Evolutionary conservation across 2,329 filamentous ascomycete genomes (phyloP), one percentile per base, ranked within the genome.

Genomic region (Alternaria consortialis): DNA sequence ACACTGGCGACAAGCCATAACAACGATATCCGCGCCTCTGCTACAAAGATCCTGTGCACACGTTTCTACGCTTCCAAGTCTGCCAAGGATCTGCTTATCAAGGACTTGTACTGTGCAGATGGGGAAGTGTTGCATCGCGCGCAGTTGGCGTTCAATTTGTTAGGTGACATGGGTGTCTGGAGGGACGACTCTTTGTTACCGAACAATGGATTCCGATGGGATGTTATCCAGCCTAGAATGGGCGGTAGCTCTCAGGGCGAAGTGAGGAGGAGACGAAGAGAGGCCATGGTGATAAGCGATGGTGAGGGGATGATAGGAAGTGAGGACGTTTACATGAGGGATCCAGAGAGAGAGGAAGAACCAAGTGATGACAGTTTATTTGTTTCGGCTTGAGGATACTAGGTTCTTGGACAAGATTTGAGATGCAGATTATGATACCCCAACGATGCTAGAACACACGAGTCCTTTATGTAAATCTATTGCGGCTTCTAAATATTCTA

Each of bases 251-350:
- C 54, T 73, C 91, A 94, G 76, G 89, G 91, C 71, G 86, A 90
- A 54, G 83, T 94, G 62, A 84, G 93, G 61, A 86, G 93, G 66
- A 86, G 92, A 51, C 86, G 94, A 73, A 86, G 93, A 67, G 93
- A 97, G 80, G 93, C 93, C 5, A 94, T 97, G 87, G 93, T 97
- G 20, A 82, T 97, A 58, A 94, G 93, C 71, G 93, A 97, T 72
- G 91, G 92, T n/a, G 92, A 87, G 23, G 85, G 90, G 32, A 90
- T 91, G 1, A 77, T 97, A 44, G 88, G 86, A 4, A 86, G 88
- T 64, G 87, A 88, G 44, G 91, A 97, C 74, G 96, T 97, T 36
- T 92, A 94, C 54, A 90, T 95, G 76, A 58, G 76, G 36, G 69
- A 73, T 57, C 65, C 62, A 3, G 62, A 58, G 36, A 66, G 69